Evolutionary conservation across 192 early-diverging fungal species (phyloP).

Genomic region (Entomortierella beljakovae): DNA sequence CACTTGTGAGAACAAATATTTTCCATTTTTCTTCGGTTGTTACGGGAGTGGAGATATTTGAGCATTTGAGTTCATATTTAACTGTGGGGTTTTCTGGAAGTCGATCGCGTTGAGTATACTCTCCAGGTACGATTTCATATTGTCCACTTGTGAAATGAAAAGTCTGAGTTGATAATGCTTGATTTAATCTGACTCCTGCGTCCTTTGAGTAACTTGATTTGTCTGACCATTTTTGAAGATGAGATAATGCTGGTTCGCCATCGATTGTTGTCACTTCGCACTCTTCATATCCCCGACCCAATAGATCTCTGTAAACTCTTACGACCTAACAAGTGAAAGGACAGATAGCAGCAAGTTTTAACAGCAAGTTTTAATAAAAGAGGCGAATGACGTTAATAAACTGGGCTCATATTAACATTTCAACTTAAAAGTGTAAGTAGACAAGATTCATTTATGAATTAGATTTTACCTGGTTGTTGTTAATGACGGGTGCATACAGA

Average conservation of each 20-base stretch:
- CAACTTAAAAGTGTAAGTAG: no score
- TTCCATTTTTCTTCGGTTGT: not conserved
- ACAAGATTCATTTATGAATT: not conserved
- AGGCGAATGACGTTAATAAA: no score
- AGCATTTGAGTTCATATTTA: constrained; percentile 13
- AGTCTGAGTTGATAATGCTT: constrained; percentile 13
- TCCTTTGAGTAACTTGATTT: constrained; percentile 24
- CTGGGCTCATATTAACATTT: not conserved
- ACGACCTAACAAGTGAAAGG: constrained; percentile 2
- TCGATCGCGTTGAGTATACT: not conserved
- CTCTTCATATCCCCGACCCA: constrained; percentile 5
- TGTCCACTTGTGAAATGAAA: not conserved
- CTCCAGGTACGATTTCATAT: not conserved
- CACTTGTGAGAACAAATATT: not conserved
- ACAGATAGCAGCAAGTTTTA: not conserved
- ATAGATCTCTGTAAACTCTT: constrained; percentile 5
- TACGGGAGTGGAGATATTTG: not conserved
- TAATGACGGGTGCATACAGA: constrained; percentile 31
- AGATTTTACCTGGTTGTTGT: constrained; percentile 17
- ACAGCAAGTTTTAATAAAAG: not conserved
- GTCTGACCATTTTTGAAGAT: constrained; percentile 14
- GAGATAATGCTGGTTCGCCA: constrained; percentile 12
- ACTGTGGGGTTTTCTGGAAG: not conserved
- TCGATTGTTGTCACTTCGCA: constrained; percentile 38
- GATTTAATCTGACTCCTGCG: constrained; percentile 39